phyloP scores from a whole-genome alignment of 371 early-diverging fungal species.

The Haplosporangium sp. region DNA sequence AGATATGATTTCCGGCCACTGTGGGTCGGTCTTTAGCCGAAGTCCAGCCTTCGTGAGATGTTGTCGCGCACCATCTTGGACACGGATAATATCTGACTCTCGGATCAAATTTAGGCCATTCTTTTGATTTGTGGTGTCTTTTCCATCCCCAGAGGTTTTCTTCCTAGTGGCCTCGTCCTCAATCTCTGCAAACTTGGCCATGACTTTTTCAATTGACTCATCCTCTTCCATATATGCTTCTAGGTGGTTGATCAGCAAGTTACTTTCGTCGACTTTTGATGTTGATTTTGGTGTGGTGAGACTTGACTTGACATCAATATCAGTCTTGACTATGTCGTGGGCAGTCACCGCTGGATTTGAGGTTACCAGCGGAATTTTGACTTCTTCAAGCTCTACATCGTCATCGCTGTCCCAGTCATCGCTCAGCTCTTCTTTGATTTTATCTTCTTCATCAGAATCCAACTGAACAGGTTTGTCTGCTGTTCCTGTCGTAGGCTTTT shows the following conservation, averaged over 20 bases:
- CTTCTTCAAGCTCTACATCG: slow-evolving; percentile 58
- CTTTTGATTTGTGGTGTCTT: not conserved
- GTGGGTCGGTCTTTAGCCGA: slow-evolving; percentile 8
- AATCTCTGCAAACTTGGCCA: slow-evolving; percentile 64
- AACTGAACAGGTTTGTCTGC: slow-evolving; percentile 46
- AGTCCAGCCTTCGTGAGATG: slow-evolving; percentile 17
- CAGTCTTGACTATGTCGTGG: too few species aligned
- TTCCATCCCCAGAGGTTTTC: not conserved
- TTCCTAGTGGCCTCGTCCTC: slow-evolving; percentile 42
- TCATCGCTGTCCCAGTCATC: slow-evolving; percentile 54
- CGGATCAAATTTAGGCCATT: slow-evolving; percentile 14
- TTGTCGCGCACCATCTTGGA: slow-evolving; percentile 20
- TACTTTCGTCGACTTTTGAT: slow-evolving; percentile 7
- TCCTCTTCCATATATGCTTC: slow-evolving; percentile 66
- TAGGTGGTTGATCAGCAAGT: slow-evolving; percentile 56
- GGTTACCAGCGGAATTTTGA: slow-evolving; percentile 16
- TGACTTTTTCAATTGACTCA: slow-evolving; percentile 64
- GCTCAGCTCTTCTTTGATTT: slow-evolving; percentile 38
- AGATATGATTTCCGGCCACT: slow-evolving; percentile 30
- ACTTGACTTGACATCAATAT: not conserved
- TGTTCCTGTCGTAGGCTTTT: slow-evolving; percentile 42
- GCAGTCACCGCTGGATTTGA: not conserved
- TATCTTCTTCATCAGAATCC: slow-evolving; percentile 52
- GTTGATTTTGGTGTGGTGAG: not conserved
- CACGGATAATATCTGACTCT: slow-evolving; percentile 13